These are phyloP conservation scores for Theobroma grandiflorum DNA, from an alignment of 441 rosid genomes.

Conservation along the genomic window DNA sequence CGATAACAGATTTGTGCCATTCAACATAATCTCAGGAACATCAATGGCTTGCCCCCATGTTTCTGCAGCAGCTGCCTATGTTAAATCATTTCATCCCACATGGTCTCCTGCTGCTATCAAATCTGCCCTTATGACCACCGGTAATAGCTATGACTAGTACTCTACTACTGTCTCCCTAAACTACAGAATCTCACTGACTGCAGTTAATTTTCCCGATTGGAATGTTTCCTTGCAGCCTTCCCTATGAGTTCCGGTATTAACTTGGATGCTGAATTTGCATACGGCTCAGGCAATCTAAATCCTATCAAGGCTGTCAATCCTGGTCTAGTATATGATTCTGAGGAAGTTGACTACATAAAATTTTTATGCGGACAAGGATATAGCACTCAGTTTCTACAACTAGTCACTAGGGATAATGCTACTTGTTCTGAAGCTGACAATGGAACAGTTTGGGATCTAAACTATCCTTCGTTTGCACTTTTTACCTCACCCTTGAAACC, in stretches of 20 bases:
- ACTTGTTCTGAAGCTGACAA: slow-evolving; percentile 43
- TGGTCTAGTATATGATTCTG: slow-evolving; percentile 64
- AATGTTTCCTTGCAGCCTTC: slow-evolving; percentile 41
- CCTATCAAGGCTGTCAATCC: slow-evolving; percentile 48
- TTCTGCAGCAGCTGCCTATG: slow-evolving; percentile 51
- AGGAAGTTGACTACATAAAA: slow-evolving; percentile 50
- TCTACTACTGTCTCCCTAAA: too few relatives aligned
- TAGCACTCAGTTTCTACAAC: slow-evolving; percentile 26
- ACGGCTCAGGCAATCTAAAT: slow-evolving; percentile 66
- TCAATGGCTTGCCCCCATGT: slow-evolving; percentile 74
- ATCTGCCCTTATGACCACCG: slow-evolving; percentile 65
- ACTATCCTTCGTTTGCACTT: slow-evolving; percentile 63
- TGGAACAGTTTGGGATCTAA: slow-evolving; percentile 58
- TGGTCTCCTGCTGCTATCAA: slow-evolving; percentile 67
- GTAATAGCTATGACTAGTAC: slow-evolving; percentile 15
- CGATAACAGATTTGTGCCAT: slow-evolving; percentile 28
- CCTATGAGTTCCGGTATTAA: slow-evolving; percentile 36
- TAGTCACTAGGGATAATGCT: slow-evolving; percentile 45
- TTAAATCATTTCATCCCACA: slow-evolving; percentile 47
- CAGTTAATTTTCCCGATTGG: background rate
- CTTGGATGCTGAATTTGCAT: slow-evolving; percentile 56
- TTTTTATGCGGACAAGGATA: slow-evolving; percentile 70
- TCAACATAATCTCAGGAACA: slow-evolving; percentile 54
- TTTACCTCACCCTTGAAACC: slow-evolving; percentile 5
- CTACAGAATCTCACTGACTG: too few relatives aligned